A percentile compares a stretch with the other conserved stretches of the same genome.
phyloP scores from a whole-genome alignment of 2,329 filamentous ascomycete genomes.

The Colletotrichum sp. region DNA sequence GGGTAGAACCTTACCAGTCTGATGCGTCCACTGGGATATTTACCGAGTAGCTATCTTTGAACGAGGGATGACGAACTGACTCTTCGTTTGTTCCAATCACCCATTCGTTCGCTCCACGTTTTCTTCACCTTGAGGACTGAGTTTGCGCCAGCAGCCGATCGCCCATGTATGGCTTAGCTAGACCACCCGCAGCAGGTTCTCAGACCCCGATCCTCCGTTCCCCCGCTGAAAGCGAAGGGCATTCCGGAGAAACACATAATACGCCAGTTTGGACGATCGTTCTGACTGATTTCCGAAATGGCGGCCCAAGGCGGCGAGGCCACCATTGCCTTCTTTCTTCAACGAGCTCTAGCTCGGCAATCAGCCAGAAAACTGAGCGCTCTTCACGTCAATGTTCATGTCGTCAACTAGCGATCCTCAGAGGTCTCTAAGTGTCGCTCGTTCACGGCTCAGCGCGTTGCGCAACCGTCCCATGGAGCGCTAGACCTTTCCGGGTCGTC shows the following conservation, averaged over 20 bases:
- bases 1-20: too few relatives aligned
- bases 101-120: background rate
- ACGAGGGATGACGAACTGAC: background rate
- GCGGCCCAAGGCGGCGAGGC: background rate
- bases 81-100: background rate
- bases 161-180: background rate
- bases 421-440: background rate
- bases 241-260: background rate
- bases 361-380: background rate
- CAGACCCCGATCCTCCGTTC: background rate
- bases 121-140: background rate
- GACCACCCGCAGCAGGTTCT: background rate
- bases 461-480: background rate
- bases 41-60: background rate
- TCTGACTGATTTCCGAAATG: background rate
- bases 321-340: background rate
- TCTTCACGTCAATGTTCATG: background rate
- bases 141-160: background rate
- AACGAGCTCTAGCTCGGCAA: background rate
- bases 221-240: background rate
- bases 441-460: background rate
- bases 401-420: background rate
- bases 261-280: background rate
- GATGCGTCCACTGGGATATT: too few relatives aligned
- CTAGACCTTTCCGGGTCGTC: background rate